These are phyloP conservation scores for Corchorus capsularis DNA, from an alignment of 345 rosid genomes.

Conservation along the genomic window DNA sequence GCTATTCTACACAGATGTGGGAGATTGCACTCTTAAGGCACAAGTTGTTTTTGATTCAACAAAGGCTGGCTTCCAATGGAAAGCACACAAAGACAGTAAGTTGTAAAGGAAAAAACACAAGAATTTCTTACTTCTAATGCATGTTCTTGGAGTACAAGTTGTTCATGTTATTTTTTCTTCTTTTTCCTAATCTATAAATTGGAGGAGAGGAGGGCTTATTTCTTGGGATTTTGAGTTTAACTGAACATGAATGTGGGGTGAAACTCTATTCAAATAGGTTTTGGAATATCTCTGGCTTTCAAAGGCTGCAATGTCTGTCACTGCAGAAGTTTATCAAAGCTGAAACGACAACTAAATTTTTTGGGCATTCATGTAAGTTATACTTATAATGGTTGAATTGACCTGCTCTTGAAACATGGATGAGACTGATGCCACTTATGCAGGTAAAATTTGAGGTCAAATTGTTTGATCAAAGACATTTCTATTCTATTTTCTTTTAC, in stretches of 20 bases:
- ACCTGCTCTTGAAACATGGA: neutral
- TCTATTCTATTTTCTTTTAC: neutral
- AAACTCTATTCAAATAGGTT: neutral
- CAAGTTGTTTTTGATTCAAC: too few relatives aligned
- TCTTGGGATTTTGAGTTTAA: conserved; percentile 2
- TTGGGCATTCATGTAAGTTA: neutral
- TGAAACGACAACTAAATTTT: neutral
- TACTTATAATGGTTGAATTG: neutral
- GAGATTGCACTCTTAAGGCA: too few relatives aligned
- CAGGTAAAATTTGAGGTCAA: neutral
- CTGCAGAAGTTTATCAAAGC: neutral
- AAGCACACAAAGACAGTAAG: too few relatives aligned
- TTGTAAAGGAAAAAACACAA: too few relatives aligned
- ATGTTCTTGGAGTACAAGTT: too few relatives aligned
- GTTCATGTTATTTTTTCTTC: neutral
- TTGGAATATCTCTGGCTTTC: neutral
- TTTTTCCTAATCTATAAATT: neutral
- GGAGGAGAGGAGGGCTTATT: neutral
- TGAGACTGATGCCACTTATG: neutral
- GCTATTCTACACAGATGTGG: too few relatives aligned
- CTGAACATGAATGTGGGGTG: neutral
- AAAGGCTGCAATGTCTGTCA: neutral
- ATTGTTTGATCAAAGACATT: neutral
- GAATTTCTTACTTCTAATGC: too few relatives aligned
- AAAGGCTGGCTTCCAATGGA: too few relatives aligned